A percentile compares a stretch with the other conserved stretches of the same genome.
Conservation (phyloP, 805 yeast species). For the Starmerella apicola region DNA sequence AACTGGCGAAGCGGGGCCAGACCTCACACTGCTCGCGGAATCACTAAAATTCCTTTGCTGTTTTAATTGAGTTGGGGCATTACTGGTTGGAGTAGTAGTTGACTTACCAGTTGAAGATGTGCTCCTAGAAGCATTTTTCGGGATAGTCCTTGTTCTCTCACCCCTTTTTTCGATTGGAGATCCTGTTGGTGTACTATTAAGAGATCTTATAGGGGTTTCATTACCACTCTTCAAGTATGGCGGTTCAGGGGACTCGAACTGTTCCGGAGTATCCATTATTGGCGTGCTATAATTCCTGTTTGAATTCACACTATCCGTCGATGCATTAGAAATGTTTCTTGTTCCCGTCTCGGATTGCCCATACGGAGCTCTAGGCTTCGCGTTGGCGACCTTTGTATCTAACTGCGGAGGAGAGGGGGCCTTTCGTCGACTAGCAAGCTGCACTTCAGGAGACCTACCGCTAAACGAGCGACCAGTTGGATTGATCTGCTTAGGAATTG, state of each 20-base stretch:
- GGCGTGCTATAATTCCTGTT: background rate
- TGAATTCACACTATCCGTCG: background rate
- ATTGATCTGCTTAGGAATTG: slow-evolving; percentile 2
- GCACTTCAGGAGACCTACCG: background rate
- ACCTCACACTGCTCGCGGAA: too few relatives aligned
- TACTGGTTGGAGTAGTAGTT: too few relatives aligned
- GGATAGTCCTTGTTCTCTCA: background rate
- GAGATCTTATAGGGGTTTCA: background rate
- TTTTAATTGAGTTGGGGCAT: too few relatives aligned
- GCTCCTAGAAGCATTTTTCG: background rate
- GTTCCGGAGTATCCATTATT: background rate
- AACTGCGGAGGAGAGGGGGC: slow-evolving; percentile 1
- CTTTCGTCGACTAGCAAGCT: background rate
- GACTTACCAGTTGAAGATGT: too few relatives aligned
- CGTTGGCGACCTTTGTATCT: background rate
- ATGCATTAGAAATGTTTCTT: background rate
- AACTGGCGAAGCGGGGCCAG: too few relatives aligned
- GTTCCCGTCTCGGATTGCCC: background rate
- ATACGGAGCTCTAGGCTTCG: background rate
- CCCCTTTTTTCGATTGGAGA: background rate
- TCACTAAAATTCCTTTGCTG: too few relatives aligned
- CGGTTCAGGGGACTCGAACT: background rate
- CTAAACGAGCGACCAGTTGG: slow-evolving; percentile 1
- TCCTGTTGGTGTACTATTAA: background rate
- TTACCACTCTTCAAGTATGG: background rate